Evolutionary conservation across 495 filamentous ascomycete genomes (phyloP).

Genomic region (Parathielavia hyrcaniae): DNA sequence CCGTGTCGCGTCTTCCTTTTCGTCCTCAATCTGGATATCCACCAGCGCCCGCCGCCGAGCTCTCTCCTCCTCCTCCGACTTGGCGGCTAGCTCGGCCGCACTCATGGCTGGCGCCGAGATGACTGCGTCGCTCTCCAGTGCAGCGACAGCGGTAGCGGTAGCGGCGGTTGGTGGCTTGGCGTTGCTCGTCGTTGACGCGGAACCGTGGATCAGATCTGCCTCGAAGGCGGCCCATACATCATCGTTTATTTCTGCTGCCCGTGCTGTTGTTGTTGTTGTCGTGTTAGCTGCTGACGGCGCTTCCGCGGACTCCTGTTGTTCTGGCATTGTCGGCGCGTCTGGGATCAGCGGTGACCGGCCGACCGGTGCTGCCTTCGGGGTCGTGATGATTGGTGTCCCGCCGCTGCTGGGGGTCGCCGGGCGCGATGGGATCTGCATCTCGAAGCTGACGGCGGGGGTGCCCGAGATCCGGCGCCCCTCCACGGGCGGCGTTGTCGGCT

Average conservation of each 20-base stretch:
- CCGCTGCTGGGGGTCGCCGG: constrained; percentile 45
- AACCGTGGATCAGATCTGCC: constrained; percentile 64
- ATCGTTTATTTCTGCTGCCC: constrained; percentile 53
- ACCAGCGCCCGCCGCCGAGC: constrained; percentile 55
- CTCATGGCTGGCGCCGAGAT: constrained; percentile 68
- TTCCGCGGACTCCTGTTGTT: background rate
- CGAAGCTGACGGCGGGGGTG: constrained; percentile 42
- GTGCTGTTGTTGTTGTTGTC: constrained; percentile 5
- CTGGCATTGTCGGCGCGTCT: constrained; percentile 21
- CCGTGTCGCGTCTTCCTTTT: constrained; percentile 78
- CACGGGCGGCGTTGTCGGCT: constrained; percentile 33
- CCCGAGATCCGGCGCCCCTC: constrained; percentile 33
- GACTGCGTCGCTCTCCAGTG: constrained; percentile 41
- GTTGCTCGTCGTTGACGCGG: constrained; percentile 15
- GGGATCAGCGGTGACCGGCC: constrained; percentile 39
- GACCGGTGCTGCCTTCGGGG: constrained; percentile 27
- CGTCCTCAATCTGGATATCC: constrained; percentile 55
- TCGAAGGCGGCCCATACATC: constrained; percentile 90
- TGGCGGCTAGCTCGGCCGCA: constrained; percentile 64
- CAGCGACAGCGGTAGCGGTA: constrained; percentile 28
- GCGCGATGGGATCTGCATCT: constrained; percentile 52
- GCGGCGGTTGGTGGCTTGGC: constrained; percentile 14
- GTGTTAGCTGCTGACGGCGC: constrained; percentile 19
- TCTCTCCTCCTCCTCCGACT: constrained; percentile 54
- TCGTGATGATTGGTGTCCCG: constrained; percentile 32